These are phyloP conservation scores for Excoecaria cochinchinensis DNA, from an alignment of 345 rosid species.

Conservation along the genomic window DNA sequence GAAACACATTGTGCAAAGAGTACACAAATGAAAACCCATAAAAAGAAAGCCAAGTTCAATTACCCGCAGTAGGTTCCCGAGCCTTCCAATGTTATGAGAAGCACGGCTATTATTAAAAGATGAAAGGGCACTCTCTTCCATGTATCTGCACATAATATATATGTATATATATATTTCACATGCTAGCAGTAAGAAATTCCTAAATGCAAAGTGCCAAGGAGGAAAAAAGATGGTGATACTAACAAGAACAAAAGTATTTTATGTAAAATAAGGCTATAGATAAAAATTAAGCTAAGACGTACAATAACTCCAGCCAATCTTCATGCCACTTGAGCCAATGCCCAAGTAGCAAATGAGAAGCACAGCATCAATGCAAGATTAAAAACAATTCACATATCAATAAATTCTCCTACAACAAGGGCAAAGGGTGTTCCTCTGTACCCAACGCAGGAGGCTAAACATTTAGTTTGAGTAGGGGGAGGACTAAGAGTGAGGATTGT, in stretches of 20 bases:
- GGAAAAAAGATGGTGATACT: background rate
- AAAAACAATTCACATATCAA: background rate
- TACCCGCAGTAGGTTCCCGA: slow-evolving; percentile 78
- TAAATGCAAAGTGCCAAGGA: background rate
- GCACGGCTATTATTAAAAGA: slow-evolving; percentile 56
- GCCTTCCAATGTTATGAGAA: slow-evolving; percentile 75
- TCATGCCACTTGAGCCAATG: background rate
- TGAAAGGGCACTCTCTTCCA: slow-evolving; percentile 50
- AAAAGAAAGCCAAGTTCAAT: background rate
- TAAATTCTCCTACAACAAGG: background rate
- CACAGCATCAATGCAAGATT: background rate
- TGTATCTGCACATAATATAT: slow-evolving; percentile 43
- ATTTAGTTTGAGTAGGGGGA: too few species aligned
- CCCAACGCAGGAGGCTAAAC: too few species aligned
- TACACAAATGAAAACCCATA: background rate
- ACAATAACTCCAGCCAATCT: slow-evolving; percentile 1
- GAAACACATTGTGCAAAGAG: background rate
- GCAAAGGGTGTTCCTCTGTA: too few species aligned
- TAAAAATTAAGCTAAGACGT: background rate
- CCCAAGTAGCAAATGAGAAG: background rate
- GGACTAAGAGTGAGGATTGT: too few species aligned
- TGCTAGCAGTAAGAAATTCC: background rate
- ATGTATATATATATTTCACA: background rate
- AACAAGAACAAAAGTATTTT: background rate
- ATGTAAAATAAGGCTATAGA: background rate